These are phyloP conservation scores for Agarophyton chilense DNA, from an alignment of 23 red algal genomes.

Conservation along the genomic window DNA sequence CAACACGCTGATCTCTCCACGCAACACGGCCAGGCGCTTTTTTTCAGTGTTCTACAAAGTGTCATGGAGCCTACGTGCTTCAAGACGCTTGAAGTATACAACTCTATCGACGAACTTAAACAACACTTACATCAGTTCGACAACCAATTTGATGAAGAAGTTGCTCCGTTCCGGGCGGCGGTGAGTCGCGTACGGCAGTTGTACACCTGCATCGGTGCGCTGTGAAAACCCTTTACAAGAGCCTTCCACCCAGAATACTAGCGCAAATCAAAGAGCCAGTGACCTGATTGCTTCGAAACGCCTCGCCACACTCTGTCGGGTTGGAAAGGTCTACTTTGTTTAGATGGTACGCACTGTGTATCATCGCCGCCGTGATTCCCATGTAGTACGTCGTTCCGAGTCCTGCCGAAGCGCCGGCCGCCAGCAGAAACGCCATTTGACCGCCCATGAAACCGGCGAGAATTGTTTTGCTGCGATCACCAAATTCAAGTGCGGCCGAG, in stretches of 20 bases:
- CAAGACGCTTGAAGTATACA: slow-evolving; percentile 63
- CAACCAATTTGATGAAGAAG: slow-evolving; percentile 18
- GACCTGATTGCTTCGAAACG: slow-evolving; percentile 56
- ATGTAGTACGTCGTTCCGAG: slow-evolving; percentile 49
- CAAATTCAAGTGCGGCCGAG: slow-evolving; percentile 80
- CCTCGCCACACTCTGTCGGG: slow-evolving; percentile 6
- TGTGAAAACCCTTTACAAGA: slow-evolving; percentile 5
- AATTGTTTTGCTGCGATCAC: slow-evolving; percentile 26
- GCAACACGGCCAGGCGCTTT: neutral
- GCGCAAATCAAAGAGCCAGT: slow-evolving; percentile 57
- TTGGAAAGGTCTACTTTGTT: slow-evolving; percentile 34
- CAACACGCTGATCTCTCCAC: neutral
- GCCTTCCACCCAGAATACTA: slow-evolving; percentile 44
- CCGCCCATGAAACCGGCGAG: slow-evolving; percentile 31
- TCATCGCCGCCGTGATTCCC: slow-evolving; percentile 27
- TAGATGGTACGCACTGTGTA: slow-evolving; percentile 41
- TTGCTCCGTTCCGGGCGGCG: slow-evolving; percentile 21
- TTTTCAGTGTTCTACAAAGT: slow-evolving; percentile 43
- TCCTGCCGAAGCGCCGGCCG: slow-evolving; percentile 37
- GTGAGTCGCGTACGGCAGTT: slow-evolving; percentile 62
- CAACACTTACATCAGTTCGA: slow-evolving; percentile 10
- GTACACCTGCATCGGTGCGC: neutral
- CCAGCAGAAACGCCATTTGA: slow-evolving; percentile 36
- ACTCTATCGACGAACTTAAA: slow-evolving; percentile 16
- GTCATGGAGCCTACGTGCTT: slow-evolving; percentile 29